Base-by-base conservation (phyloP, 306 rosid species). In the Cicer arietinum region DNA sequence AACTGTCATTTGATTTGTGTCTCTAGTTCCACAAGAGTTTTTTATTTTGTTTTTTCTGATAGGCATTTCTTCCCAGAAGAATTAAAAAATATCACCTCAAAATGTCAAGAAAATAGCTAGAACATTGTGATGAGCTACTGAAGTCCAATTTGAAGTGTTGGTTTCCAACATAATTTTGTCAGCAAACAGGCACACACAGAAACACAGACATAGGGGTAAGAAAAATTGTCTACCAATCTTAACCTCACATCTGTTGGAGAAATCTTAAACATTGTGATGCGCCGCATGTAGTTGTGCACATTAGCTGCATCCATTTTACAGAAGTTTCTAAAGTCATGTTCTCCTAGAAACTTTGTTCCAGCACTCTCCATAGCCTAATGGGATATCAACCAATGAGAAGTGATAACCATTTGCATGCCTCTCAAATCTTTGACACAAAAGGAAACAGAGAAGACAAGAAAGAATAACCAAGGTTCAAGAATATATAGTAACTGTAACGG, bases 301-400 rank as follows among this genome's bases (percentile, higher is more conserved):
- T 91, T 93, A 65, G 79, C 84, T 25, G 98, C 98, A 83, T 93
- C 97, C 98, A 93, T 93, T 85, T 93, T 93, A 78, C 98, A 93
- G 74, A 93, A 93, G 79, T 93, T 93, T 80, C 96, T 84, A 79
- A 91, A 94, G 91, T 94, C 97, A 73, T 94, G 94, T 84, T 91
- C 97, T 14, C 97, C 98, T 45, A 87, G 39, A 68, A 91, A 79
- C 79, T 90, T 94, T 75, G 61, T 79, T 48, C 92, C 90, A 46
- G 94, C 96, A 40, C 57, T 87, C 84, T 87, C 94, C 96, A 94
- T 88, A 14, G 89, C 90, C 98, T 94, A 84, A 77, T 79, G 73
- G 76, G 83, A 79, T 66, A 84, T 11, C 63, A 82, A 68, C 65
- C 74, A 80, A 62, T 43, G 73, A 67, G 37, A 44, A 43, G 37